Base-by-base conservation (phyloP, 176 grass and related monocot species). In the Microstegium vimineum region DNA sequence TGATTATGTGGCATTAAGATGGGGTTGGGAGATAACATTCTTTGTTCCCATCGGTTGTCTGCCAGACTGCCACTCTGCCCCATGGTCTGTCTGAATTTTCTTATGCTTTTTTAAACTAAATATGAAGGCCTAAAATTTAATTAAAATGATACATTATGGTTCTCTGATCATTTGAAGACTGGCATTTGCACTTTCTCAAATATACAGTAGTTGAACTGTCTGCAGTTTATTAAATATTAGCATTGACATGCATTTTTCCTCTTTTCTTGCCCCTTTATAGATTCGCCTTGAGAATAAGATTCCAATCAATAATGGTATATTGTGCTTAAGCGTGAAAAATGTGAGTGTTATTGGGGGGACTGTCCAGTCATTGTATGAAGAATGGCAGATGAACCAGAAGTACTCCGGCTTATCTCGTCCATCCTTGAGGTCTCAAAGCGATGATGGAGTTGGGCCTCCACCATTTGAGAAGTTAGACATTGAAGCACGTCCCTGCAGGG, bases 301-400 rank as follows among this genome's bases (percentile, higher is more conserved):
- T 78, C 81, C 92, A 62, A 86, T 93, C 82, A 85, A 94, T 59
- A 82, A 72, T 87, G 90, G 86, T 25, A 90, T 97, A 85, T 75
- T 97, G 77, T 94, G 92, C 84, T 83, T 94, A 70, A 76, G 83
- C 51, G 60, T 86, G 6, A 92, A 94, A 87, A 89, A 74, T 83
- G 68, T 94, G 37, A 82, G 20, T 59, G 59, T 97, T 34, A 68
- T 97, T 8, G 90, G 92, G 38, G 95, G 95, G 22, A 66, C 88
- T 31, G 92, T 94, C 32, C 92, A 94, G 84, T 91, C 88, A 61
- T 79, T 97, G 69, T 86, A 85, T 72, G 90, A 98, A 76, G 92
- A 93, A 67, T 98, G 92, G 92, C 87, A 91, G 41, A 95, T 98
- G 87, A 98, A 88, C 83, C 86, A 88, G 68, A 98, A 95, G 80